These are phyloP conservation scores for Fusarium tuaranense DNA, from an alignment of 2,329 filamentous ascomycete genomes.

Conservation along the genomic window DNA sequence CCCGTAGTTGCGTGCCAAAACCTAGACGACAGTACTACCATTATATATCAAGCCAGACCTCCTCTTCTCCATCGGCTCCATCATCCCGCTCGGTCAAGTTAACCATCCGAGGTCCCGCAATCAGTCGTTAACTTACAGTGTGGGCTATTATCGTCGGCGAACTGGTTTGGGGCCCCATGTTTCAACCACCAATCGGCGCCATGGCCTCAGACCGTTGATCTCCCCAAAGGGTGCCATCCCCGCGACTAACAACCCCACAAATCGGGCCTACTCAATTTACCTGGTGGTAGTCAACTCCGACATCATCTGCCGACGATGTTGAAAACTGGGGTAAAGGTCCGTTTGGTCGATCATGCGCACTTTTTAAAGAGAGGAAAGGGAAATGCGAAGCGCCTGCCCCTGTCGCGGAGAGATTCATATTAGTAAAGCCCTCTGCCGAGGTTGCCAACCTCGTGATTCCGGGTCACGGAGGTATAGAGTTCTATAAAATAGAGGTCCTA, in stretches of 20 bases:
- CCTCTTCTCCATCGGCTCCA: neutral
- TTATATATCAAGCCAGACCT: neutral
- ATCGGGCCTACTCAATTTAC: neutral
- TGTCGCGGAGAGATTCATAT: neutral
- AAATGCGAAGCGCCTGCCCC: neutral
- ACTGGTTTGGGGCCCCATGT: neutral
- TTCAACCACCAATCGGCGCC: neutral
- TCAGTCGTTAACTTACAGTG: neutral
- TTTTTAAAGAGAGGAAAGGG: neutral
- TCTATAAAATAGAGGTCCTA: neutral
- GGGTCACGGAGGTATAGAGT: neutral
- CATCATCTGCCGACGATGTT: neutral
- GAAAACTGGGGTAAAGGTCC: neutral
- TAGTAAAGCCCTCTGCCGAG: neutral
- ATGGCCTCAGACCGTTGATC: neutral
- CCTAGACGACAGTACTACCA: neutral
- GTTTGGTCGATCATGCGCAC: neutral
- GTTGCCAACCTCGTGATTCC: neutral
- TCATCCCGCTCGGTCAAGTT: neutral
- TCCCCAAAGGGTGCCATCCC: neutral
- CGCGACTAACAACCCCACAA: neutral
- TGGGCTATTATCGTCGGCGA: neutral
- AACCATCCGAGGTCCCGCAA: neutral
- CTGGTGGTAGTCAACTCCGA: neutral
- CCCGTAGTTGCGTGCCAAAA: neutral